Base-by-base conservation (phyloP, 2,329 filamentous ascomycete genomes). In the Ramularia endophylla region DNA sequence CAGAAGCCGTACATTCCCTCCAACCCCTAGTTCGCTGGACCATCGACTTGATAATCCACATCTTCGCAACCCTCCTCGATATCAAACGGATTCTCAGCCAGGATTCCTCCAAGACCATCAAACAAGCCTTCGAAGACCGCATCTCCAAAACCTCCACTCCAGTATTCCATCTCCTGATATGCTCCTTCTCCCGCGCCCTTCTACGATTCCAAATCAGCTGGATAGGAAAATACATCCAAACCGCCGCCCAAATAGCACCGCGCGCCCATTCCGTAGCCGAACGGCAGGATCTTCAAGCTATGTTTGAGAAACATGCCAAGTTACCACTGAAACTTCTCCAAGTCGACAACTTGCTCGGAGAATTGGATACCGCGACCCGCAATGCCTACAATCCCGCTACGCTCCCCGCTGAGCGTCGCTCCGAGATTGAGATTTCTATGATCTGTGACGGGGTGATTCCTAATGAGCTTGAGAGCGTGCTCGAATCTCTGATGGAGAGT, bases 1-100 rank as follows among this genome's bases (percentile, higher is more conserved):
- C 54, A 80, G 86, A 90, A 58, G 78, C 87, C 9, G 76, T 90
- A 2, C 77, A 81, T 29, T 77, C 81, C 32, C 68, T 94, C 8
- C 75, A 81, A 4, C 85, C 86, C 16, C 83, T 87, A 40, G 78
- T 84, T 3, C 81, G 77, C 57, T 95, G 89, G 89, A 78, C 78
- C 0, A 71, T 88, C 27, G 83, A 90, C 48, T 69, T 81, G 38
- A 70, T 74, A 46, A 66, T 72, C 15, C 79, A 71, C 55, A 64
- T 80, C 19, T 56, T 80, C 29, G 72, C 77, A 51, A 72, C 74
- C 20, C 59, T 81, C 28, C 65, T 71, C 41, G 59, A 66, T 13
- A 58, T 72, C 25, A 62, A 65, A 11, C 45, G 49, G 3, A 36
- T 43, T 27, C 38, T 48, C 8, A 15, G 36, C 5, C 11, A 40